Base-by-base conservation (phyloP, 768 basidiomycete genomes). In the Suillus discolor region DNA sequence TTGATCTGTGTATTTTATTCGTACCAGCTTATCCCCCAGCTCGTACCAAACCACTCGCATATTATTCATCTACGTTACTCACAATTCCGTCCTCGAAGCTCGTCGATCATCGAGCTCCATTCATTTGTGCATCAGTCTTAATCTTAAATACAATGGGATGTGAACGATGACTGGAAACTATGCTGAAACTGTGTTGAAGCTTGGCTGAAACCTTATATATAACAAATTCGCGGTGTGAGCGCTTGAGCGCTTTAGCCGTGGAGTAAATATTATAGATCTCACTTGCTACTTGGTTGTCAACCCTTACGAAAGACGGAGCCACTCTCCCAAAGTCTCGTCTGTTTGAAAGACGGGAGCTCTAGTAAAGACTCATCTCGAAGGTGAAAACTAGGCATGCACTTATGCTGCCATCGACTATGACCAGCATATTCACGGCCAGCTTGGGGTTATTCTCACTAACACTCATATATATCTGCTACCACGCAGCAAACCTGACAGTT, bases 401-500 rank as follows among this genome's bases (percentile, higher is more conserved):
- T n/a, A 1, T 55, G 20, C 54, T 47, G 23, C n/a, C 57, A 54
- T 62, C 47, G 25, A 54, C 57, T 45, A 71, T 72, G 74, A 67
- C 65, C 25, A 62, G 20, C 34, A 31, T 57, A 38, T 57, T n/a
- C 25, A 61, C 67, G 12, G 65, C 66, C 4, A 28, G 71, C 13
- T 18, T 77, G 1, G 72, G 73, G 39, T 55, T 83, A 62, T 70
- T 85, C 62, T 75, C 78, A 36, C 61, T 83, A 53, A 74, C 77
- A 63, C 78, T 73, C 78, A 69, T 70, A 75, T 70, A 70, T 76
- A 68, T 72, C 18, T 82, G 81, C 61, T 86, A 83, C 70, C 74
- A 77, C 41, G 80, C 87, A 25, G 79, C 75, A 49, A 74, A 76
- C 20, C 71, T 78, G 47, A 80, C 78, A 42, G 80, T 93, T 62